Conservation (phyloP, 164 flowering plant species). For the Chimonanthus salicifolius region DNA sequence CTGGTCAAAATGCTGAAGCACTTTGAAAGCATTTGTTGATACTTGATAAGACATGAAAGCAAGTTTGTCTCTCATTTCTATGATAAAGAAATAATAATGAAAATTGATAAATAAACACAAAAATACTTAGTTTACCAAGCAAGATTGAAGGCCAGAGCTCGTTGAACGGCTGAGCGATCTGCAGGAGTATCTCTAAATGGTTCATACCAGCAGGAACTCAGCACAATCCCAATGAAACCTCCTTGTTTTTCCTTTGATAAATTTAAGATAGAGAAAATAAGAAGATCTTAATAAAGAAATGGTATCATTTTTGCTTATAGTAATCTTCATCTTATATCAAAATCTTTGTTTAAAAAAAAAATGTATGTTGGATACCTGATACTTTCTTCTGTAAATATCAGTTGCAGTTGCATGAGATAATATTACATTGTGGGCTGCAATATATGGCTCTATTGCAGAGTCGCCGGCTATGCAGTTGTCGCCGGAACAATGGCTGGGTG, state of each 20-base stretch:
- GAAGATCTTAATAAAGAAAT: too few relatives aligned
- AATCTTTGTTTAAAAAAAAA: too few relatives aligned
- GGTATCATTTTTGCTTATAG: too few relatives aligned
- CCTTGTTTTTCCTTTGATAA: not conserved
- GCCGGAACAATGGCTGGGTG: constrained; percentile 7
- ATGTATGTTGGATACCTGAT: not conserved
- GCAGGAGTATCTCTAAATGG: not conserved
- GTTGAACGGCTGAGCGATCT: constrained; percentile 4
- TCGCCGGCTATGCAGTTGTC: constrained; percentile 2
- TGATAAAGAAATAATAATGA: too few relatives aligned
- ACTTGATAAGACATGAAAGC: too few relatives aligned
- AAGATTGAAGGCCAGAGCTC: not conserved
- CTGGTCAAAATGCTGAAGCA: too few relatives aligned
- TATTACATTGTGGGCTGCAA: constrained; percentile 8
- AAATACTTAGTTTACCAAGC: not conserved
- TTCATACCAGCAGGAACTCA: not conserved
- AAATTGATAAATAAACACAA: too few relatives aligned
- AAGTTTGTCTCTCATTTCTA: too few relatives aligned
- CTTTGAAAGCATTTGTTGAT: too few relatives aligned
- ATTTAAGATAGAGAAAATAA: too few relatives aligned
- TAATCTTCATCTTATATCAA: too few relatives aligned
- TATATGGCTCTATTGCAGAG: constrained; percentile 6
- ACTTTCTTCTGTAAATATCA: constrained; percentile 7
- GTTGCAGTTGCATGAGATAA: constrained; percentile 8
- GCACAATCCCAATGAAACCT: not conserved